Conservation (phyloP, 345 rosid genomes). For the Excoecaria cochinchinensis region DNA sequence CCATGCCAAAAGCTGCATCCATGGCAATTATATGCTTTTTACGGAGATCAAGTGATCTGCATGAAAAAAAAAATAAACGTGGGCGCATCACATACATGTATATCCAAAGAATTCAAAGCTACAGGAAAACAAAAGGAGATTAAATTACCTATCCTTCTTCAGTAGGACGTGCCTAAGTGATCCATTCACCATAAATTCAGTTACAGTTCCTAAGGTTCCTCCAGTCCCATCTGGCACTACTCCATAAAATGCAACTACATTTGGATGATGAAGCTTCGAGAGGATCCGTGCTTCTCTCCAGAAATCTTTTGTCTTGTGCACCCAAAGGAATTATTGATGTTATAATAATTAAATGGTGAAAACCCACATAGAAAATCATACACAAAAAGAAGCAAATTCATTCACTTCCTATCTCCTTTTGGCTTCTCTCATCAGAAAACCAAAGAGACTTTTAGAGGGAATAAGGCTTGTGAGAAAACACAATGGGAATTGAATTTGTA, state of each 20-base stretch:
- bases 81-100: conserved; percentile 4
- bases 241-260: conserved; percentile 75
- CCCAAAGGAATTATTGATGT: conserved; percentile 18
- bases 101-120: conserved; percentile 6
- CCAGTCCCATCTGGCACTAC: conserved; percentile 69
- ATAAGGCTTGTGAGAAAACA: too few species aligned
- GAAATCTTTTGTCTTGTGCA: conserved; percentile 55
- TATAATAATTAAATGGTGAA: neutral
- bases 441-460: neutral
- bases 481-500: too few species aligned
- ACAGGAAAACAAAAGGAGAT: neutral
- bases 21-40: conserved; percentile 60
- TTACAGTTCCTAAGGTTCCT: conserved; percentile 69
- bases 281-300: conserved; percentile 84
- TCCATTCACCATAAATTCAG: conserved; percentile 78
- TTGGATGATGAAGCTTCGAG: conserved; percentile 74
- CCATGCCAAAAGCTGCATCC: conserved; percentile 87
- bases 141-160: conserved; percentile 51
- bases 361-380: neutral
- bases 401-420: neutral
- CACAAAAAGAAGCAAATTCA: neutral
- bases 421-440: too few species aligned
- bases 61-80: conserved; percentile 15
- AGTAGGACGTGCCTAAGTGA: conserved; percentile 67
- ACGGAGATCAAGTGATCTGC: conserved; percentile 52